Base-by-base conservation (phyloP, 129 eudicot species). In the Artemisia tridentata region DNA sequence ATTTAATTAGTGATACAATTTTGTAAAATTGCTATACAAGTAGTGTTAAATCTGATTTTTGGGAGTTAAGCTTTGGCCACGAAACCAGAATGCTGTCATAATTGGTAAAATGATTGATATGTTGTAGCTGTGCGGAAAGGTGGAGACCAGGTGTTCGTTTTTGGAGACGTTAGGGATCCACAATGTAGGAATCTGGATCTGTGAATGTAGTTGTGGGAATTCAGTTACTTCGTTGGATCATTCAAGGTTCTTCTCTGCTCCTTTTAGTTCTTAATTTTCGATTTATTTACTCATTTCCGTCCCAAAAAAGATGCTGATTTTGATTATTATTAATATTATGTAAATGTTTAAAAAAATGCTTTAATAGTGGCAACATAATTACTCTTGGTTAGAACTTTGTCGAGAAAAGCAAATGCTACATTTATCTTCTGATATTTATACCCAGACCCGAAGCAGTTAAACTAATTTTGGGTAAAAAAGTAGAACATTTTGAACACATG, bases 201-300 rank as follows among this genome's bases (percentile, higher is more conserved):
- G 65, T 77, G 99, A 93, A 79, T 89, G 99, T 65, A 64, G 68
- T 11, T 93, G 97, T 65, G 88, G 79, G 62, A 64, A 31, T 63
- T 81, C 81, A 17, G 43, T 53, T 69, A 38, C 51, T 60, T 73
- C 62, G 16, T 73, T 20, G 29, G 81, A 83, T 72, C 31, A 68
- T 68, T 81, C 80, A 34, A 83, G 88, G 95, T 91, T 66, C 66
- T 58, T 34, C 11, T 14, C 31, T 15, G 69, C 29, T 27, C 59
- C 41, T 58, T 65, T 57, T 31, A 68, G 55, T 21, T 47, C 63
- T 60, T 14, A 20, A 34, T 29, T 31, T 53, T 61, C 65, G n/a
- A 16, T 54, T 14, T 16, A 7, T 66, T 11, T 29, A 43, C 64
- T 69, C 13, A 69, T 69, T 31, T 54, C 18, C 48, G 2, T 53